Evolutionary conservation across 2,329 filamentous ascomycete species (phyloP).

Genomic region (Colletotrichum plurivorum): DNA sequence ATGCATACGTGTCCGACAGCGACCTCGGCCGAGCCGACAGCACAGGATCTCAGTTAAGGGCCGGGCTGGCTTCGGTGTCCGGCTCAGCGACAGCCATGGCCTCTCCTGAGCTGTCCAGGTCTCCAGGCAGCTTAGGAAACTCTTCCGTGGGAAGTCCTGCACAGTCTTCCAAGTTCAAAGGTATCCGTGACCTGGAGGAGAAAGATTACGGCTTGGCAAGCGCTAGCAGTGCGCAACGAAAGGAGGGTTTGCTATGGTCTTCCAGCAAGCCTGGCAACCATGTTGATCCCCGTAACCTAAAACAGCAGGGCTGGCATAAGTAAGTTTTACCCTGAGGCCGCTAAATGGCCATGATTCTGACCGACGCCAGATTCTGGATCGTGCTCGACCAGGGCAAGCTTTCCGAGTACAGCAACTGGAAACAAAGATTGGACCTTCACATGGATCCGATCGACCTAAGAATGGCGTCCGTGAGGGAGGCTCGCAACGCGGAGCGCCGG

Average conservation of each 20-base stretch:
- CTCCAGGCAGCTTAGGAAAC: slow-evolving; percentile 67
- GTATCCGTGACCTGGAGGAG: slow-evolving; percentile 93
- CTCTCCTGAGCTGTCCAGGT: slow-evolving; percentile 65
- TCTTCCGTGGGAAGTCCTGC: slow-evolving; percentile 65
- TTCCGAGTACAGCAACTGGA: slow-evolving; percentile 99
- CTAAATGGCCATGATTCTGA: slow-evolving; percentile 6
- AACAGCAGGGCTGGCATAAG: slow-evolving; percentile 99
- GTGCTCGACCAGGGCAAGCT: slow-evolving; percentile 96
- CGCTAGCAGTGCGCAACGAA: slow-evolving; percentile 77
- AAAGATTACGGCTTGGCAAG: slow-evolving; percentile 71
- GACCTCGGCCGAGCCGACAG: slow-evolving; percentile 83
- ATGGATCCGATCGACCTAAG: slow-evolving; percentile 98
- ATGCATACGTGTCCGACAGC: slow-evolving; percentile 71
- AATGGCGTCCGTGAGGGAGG: slow-evolving; percentile 96
- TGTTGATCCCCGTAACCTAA: slow-evolving; percentile 93
- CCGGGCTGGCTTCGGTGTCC: slow-evolving; percentile 62
- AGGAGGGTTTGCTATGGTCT: slow-evolving; percentile 96
- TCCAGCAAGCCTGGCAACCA: slow-evolving; percentile 93
- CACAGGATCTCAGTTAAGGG: slow-evolving; percentile 77
- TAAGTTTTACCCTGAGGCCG: slow-evolving; percentile 62
- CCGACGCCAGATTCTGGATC: slow-evolving; percentile 88
- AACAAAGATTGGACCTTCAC: slow-evolving; percentile 94
- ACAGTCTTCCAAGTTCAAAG: slow-evolving; percentile 80
- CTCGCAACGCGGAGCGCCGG: slow-evolving; percentile 91
- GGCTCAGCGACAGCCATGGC: slow-evolving; percentile 48